These are phyloP conservation scores for Cladophialophora exuberans DNA, from an alignment of 2,329 filamentous ascomycete species.

Conservation along the genomic window DNA sequence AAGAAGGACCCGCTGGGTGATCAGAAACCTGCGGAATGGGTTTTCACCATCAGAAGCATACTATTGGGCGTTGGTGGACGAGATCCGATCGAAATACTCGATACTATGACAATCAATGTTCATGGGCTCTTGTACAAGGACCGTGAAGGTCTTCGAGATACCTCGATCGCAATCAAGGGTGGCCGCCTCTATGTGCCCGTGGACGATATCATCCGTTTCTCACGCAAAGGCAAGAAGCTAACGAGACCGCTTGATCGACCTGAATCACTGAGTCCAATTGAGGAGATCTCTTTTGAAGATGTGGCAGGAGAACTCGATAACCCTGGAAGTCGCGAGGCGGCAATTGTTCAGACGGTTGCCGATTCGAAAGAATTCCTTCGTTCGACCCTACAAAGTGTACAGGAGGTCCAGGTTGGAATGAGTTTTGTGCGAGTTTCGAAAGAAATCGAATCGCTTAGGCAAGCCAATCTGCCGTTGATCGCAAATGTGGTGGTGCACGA, in stretches of 20 bases:
- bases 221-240: conserved; percentile 53
- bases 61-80: conserved; percentile 83
- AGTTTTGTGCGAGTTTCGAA: conserved; percentile 88
- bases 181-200: conserved; percentile 88
- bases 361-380: conserved; percentile 91
- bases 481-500: conserved; percentile 95
- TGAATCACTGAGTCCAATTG: conserved; percentile 38
- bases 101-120: conserved; percentile 84
- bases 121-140: conserved; percentile 88
- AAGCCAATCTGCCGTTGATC: conserved; percentile 71
- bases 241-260: conserved; percentile 47
- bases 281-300: conserved; percentile 69
- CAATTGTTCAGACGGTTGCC: conserved; percentile 79
- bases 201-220: conserved; percentile 75
- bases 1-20: conserved; percentile 65
- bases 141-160: conserved; percentile 84
- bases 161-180: conserved; percentile 85
- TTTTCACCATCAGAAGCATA: conserved; percentile 80
- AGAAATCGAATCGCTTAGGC: conserved; percentile 69
- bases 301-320: conserved; percentile 74
- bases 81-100: conserved; percentile 84
- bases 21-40: conserved; percentile 89
- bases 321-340: conserved; percentile 67
- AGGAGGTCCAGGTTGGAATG: conserved; percentile 94
- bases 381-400: conserved; percentile 87